These are phyloP conservation scores for Tetragonia tetragonoides DNA, from an alignment of 148 eudicot species.

Conservation along the genomic window DNA sequence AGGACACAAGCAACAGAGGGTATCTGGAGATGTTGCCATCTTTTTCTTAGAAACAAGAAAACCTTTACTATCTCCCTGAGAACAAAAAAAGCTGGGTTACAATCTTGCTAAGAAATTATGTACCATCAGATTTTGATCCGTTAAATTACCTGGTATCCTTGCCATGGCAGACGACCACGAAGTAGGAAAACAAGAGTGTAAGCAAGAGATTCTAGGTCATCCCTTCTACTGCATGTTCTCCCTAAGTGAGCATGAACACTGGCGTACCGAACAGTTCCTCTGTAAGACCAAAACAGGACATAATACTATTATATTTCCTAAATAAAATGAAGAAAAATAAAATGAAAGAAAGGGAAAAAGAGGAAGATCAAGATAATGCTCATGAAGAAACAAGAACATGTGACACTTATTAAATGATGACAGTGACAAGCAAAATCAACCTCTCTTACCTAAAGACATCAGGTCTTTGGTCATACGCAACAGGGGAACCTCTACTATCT, in stretches of 20 bases:
- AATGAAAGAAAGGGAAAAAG: background rate
- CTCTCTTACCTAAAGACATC: constrained; percentile 71
- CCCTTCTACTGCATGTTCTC: constrained; percentile 73
- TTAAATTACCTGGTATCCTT: constrained; percentile 65
- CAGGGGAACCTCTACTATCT: constrained; percentile 50
- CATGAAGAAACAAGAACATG: background rate
- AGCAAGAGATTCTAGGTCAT: constrained; percentile 88
- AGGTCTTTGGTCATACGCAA: constrained; percentile 80
- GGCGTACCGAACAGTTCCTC: constrained; percentile 90
- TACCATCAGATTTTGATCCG: background rate
- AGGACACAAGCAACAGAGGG: constrained; percentile 61
- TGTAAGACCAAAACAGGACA: constrained; percentile 23
- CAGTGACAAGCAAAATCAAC: background rate
- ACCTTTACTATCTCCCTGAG: constrained; percentile 76
- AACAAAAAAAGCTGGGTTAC: background rate
- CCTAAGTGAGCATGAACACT: constrained; percentile 93
- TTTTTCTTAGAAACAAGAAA: constrained; percentile 88
- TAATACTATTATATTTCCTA: background rate
- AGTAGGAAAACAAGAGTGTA: constrained; percentile 79
- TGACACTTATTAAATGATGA: background rate
- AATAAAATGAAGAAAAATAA: background rate
- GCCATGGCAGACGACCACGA: constrained; percentile 87
- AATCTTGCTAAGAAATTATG: background rate
- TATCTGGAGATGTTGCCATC: constrained; percentile 78
- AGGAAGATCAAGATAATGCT: background rate